Evolutionary conservation across 2,329 filamentous ascomycete genomes (phyloP), one percentile per base, ranked within the genome.

Genomic region (Aureobasidium zeae): DNA sequence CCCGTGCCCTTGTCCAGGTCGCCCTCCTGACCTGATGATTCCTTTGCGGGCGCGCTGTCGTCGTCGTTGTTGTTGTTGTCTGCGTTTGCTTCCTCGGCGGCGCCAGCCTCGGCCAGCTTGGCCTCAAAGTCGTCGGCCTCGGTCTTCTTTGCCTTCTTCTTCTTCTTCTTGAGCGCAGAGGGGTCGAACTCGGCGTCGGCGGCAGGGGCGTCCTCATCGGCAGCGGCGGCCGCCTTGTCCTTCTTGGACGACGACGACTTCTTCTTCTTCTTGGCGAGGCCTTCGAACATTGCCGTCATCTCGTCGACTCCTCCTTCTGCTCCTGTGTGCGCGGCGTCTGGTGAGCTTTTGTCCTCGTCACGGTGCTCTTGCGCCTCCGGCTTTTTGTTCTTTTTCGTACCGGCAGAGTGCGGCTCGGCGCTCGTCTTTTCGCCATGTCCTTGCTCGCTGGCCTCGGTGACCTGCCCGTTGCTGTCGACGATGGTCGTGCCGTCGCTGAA

Each of bases 1-100:
- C 88, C 88, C 31, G 86, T 94, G 54, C 88, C 88, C 62, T 80
- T 76, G 55, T 88, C 79, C 72, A 87, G 82, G 58, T 94, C 86
- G 53, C 86, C 87, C 60, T 71, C 67, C 49, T 72, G 67, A 3
- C 81, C 48, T 20, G 57, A 53, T n/a, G 51, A 49, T 34, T 26
- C 41, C 39, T 32, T 41, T 13, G 13, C 25, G 67, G 47, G 39
- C 22, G 45, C 41, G 10, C 24, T 16, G 22, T 48, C 47, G 20
- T 31, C 25, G 9, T 54, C 53, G 49, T 64, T 60, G 47, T 78
- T 74, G 43, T 72, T 71, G 70, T 51, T 62, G 62, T 52, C 71
- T 20, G 73, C 72, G 44, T 48, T 51, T 12, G 69, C 71, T 46
- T 72, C 73, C 30, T 72, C 72, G 16, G 53, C 51, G 44, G 72